Evolutionary conservation across 2,329 filamentous ascomycete genomes (phyloP).

Genomic region (Paecilomyces fulvus): DNA sequence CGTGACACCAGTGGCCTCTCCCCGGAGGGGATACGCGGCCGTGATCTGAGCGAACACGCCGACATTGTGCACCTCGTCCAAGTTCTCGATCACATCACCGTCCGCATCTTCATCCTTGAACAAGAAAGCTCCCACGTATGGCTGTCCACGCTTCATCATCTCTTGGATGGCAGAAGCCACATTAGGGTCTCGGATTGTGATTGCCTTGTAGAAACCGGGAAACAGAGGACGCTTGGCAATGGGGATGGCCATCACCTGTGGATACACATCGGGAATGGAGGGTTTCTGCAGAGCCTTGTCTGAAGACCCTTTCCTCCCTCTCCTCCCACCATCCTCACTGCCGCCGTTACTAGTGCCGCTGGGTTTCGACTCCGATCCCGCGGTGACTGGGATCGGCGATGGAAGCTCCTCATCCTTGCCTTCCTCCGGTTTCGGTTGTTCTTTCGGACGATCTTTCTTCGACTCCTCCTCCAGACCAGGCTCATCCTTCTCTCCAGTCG

Average conservation of each 20-base stretch:
- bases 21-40: slow-evolving; percentile 78
- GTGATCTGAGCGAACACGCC: slow-evolving; percentile 98
- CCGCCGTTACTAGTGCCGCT: slow-evolving; percentile 47
- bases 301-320: slow-evolving; percentile 57
- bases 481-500: slow-evolving; percentile 30
- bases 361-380: slow-evolving; percentile 36
- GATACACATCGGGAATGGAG: slow-evolving; percentile 86
- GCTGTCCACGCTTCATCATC: slow-evolving; percentile 93
- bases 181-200: slow-evolving; percentile 88
- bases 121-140: slow-evolving; percentile 92
- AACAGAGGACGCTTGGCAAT: slow-evolving; percentile 91
- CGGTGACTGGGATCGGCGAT: slow-evolving; percentile 31
- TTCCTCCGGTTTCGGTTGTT: slow-evolving; percentile 27
- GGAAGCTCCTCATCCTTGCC: slow-evolving; percentile 43
- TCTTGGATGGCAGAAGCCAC: slow-evolving; percentile 90
- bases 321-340: slow-evolving; percentile 59
- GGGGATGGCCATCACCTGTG: slow-evolving; percentile 93
- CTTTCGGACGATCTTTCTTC: slow-evolving; percentile 25
- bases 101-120: slow-evolving; percentile 95
- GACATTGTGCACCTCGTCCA: slow-evolving; percentile 87
- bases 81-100: slow-evolving; percentile 82
- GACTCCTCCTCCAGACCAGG: slow-evolving; percentile 31
- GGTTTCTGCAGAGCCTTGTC: slow-evolving; percentile 79
- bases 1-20: slow-evolving; percentile 76
- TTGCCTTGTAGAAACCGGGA: slow-evolving; percentile 97